phyloP scores from a whole-genome alignment of 208 protist genomes.

The Kentomonas sorsogonicus region DNA sequence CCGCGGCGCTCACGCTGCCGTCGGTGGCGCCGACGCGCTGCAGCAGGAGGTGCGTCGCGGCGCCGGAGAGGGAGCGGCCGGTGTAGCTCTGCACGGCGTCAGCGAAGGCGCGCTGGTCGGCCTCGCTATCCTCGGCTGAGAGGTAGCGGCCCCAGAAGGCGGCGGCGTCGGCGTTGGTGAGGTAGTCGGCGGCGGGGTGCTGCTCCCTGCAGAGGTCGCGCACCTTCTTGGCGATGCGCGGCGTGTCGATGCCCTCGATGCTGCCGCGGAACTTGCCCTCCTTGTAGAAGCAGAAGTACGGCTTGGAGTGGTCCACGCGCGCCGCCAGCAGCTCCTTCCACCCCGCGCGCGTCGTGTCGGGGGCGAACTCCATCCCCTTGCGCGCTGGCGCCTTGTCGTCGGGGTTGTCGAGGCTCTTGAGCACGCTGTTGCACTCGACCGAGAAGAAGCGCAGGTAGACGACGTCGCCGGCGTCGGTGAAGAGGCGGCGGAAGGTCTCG shows the following conservation, averaged over 20 bases:
- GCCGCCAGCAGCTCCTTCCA: conserved; percentile 58
- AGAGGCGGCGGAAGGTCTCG: conserved; percentile 82
- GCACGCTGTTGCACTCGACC: conserved; percentile 76
- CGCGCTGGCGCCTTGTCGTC: conserved; percentile 17
- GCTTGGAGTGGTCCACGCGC: conserved; percentile 73
- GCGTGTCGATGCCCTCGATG: conserved; percentile 84
- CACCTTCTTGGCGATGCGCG: conserved; percentile 74
- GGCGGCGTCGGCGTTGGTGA: conserved; percentile 62
- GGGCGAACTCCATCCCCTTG: conserved; percentile 40
- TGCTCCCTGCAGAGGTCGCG: conserved; percentile 64
- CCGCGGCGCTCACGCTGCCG: conserved; percentile 31
- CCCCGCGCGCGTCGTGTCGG: conserved; percentile 53
- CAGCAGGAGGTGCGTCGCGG: conserved; percentile 25
- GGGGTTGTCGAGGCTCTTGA: conserved; percentile 54
- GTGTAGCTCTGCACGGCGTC: conserved; percentile 28
- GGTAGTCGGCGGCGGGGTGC: conserved; percentile 65
- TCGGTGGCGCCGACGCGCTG: conserved; percentile 28
- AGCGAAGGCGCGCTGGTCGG: conserved; percentile 39
- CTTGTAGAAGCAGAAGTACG: conserved; percentile 87
- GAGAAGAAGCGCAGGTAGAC: conserved; percentile 81
- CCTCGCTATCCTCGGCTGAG: conserved; percentile 54
- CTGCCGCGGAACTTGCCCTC: conserved; percentile 61
- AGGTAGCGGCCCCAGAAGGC: conserved; percentile 76
- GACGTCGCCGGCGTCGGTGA: conserved; percentile 70
- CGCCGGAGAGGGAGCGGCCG: conserved; percentile 20